Percentiles rank a stretch among this genome's conserved stretches.
These are phyloP conservation scores for Pythium dissimile DNA, from an alignment of 352 stramenopile species.

Conservation along the genomic window DNA sequence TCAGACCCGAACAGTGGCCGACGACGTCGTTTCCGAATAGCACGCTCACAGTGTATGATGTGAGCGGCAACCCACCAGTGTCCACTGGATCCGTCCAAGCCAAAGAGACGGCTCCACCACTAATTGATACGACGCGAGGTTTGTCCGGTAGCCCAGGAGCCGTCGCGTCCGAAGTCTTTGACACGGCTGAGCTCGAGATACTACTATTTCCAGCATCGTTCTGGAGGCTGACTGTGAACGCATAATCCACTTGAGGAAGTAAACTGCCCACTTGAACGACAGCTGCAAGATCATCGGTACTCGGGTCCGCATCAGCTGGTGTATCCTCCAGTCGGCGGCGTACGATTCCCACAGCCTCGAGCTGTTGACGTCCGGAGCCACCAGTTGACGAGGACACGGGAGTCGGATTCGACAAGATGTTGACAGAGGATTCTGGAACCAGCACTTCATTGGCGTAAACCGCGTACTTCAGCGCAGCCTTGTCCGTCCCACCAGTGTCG, in stretches of 20 bases:
- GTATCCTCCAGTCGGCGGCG: not conserved
- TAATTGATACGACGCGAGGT: constrained; percentile 21
- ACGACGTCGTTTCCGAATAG: constrained; percentile 18
- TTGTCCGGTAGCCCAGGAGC: constrained; percentile 26
- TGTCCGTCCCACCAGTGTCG: constrained; percentile 39
- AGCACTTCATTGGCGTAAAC: constrained; percentile 42
- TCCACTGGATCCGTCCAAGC: constrained; percentile 48
- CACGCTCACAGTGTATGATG: constrained; percentile 34
- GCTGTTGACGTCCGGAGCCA: too few relatives aligned
- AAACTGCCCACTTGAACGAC: constrained; percentile 44
- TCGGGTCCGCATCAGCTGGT: not conserved
- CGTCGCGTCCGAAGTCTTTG: constrained; percentile 20
- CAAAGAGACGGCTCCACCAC: constrained; percentile 39
- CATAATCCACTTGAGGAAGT: constrained; percentile 36
- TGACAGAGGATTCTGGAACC: constrained; percentile 9
- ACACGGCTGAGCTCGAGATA: constrained; percentile 3
- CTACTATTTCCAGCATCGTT: constrained; percentile 34
- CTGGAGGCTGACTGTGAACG: constrained; percentile 34
- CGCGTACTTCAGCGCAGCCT: constrained; percentile 27
- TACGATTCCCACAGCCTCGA: too few relatives aligned
- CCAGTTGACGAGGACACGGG: too few relatives aligned
- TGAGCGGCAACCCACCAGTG: constrained; percentile 42
- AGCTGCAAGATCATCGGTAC: not conserved
- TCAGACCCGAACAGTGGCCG: constrained; percentile 36
- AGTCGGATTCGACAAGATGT: too few relatives aligned